These are phyloP conservation scores for Reticulascus tulasneorum DNA, from an alignment of 2,329 filamentous ascomycete genomes.

Conservation along the genomic window DNA sequence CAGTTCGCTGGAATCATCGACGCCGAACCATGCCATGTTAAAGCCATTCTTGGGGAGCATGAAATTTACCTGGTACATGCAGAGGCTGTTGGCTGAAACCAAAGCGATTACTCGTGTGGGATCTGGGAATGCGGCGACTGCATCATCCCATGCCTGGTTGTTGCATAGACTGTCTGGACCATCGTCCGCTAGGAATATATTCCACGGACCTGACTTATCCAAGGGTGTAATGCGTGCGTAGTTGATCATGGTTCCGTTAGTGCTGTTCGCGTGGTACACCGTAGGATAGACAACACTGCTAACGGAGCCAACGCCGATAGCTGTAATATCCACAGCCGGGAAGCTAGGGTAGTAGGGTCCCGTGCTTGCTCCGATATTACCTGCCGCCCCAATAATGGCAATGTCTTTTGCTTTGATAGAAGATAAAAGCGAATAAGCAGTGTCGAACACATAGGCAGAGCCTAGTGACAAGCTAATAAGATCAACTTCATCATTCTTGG, in stretches of 20 bases:
- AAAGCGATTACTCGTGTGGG: conserved; percentile 1
- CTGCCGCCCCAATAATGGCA: conserved; percentile 7
- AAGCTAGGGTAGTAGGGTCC: conserved; percentile 9
- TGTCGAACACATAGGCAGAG: conserved; percentile 4
- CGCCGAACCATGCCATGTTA: conserved; percentile 6
- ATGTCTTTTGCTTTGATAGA: conserved; percentile 9
- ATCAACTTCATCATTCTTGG: conserved; percentile 18
- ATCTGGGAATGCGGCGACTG: conserved; percentile 3
- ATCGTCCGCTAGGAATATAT: conserved; percentile 8
- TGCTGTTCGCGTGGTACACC: conserved; percentile 7
- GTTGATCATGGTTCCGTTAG: conserved; percentile 5
- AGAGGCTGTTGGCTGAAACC: conserved; percentile 2
- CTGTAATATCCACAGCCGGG: neutral
- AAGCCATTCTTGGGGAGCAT: too few species aligned
- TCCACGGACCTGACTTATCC: neutral
- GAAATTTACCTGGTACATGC: neutral
- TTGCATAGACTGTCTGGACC: too few species aligned
- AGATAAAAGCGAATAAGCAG: conserved; percentile 3
- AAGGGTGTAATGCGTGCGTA: conserved; percentile 8
- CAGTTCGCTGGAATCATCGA: conserved; percentile 3
- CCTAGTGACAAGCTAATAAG: conserved; percentile 16
- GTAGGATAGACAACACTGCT: conserved; percentile 5
- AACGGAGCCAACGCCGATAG: conserved; percentile 8
- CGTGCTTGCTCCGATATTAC: conserved; percentile 6
- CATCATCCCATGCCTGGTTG: conserved; percentile 7